Percentiles rank a stretch among this genome's conserved stretches.
Conservation (phyloP, 176 grass and related monocot genomes). For the Luzula sylvatica region DNA sequence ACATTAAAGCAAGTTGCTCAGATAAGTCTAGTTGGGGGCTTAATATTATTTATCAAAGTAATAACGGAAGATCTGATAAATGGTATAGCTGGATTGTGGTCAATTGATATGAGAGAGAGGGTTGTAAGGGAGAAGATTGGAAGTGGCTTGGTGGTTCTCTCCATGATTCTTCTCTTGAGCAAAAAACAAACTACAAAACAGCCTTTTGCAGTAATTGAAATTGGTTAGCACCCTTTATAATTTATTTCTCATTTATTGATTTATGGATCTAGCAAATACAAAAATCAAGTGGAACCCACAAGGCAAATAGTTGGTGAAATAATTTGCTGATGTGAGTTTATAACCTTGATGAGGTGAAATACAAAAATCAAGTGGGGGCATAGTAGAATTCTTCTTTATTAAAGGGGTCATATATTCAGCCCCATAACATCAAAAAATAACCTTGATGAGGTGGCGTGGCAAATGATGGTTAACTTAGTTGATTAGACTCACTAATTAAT, state of each 20-base stretch:
- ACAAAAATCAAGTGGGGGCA: no score
- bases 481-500: no score
- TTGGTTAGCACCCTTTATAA: slow-evolving; percentile 8
- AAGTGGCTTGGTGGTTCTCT: slow-evolving; percentile 27
- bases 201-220: not conserved
- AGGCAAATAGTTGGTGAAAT: no score
- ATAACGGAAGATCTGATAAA: slow-evolving; percentile 4
- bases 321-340: no score
- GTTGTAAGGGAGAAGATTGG: slow-evolving; percentile 41
- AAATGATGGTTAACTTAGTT: no score
- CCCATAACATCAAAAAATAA: no score
- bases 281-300: no score
- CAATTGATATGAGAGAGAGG: slow-evolving; percentile 39
- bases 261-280: no score
- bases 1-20: not conserved
- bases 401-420: no score
- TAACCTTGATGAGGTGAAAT: no score
- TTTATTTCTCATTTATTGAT: not conserved
- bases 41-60: slow-evolving; percentile 21
- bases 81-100: slow-evolving; percentile 23
- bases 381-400: no score
- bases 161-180: slow-evolving; percentile 27
- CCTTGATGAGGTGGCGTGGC: no score
- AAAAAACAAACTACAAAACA: not conserved
- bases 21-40: slow-evolving; percentile 9